These are phyloP conservation scores for Moringa oleifera DNA, from an alignment of 345 rosid species.

Conservation along the genomic window DNA sequence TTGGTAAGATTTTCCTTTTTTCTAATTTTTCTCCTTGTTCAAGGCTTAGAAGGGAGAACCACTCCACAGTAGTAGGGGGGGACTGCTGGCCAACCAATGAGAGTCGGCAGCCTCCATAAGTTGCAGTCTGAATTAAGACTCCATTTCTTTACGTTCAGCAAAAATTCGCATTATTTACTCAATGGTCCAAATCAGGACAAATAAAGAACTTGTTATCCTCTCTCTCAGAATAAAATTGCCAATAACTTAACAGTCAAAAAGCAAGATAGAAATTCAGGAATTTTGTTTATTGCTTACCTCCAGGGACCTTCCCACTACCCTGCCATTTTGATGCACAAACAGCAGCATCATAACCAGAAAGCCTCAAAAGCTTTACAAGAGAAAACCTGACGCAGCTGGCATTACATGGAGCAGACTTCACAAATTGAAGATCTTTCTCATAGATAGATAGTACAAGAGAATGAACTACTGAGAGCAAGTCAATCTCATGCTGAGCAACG, in stretches of 20 bases:
- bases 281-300: conserved; percentile 57
- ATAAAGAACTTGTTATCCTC: background rate
- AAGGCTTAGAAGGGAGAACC: too few species aligned
- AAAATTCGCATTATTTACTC: too few species aligned
- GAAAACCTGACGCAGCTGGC: conserved; percentile 75
- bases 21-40: too few species aligned
- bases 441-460: conserved; percentile 51
- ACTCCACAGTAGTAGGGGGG: too few species aligned
- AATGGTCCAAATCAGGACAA: too few species aligned
- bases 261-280: background rate
- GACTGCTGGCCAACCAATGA: too few species aligned
- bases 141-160: too few species aligned
- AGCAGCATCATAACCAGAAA: conserved; percentile 78
- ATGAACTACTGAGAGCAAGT: conserved; percentile 56
- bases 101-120: too few species aligned
- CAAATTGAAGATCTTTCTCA: conserved; percentile 49
- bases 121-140: too few species aligned
- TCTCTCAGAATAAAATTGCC: background rate
- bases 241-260: background rate
- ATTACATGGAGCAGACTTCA: conserved; percentile 61
- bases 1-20: too few species aligned
- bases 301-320: conserved; percentile 78
- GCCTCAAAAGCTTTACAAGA: conserved; percentile 69
- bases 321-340: conserved; percentile 84
- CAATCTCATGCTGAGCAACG: conserved; percentile 50